Conservation (phyloP, 257 asterid genomes). For the Handroanthus guayacan region DNA sequence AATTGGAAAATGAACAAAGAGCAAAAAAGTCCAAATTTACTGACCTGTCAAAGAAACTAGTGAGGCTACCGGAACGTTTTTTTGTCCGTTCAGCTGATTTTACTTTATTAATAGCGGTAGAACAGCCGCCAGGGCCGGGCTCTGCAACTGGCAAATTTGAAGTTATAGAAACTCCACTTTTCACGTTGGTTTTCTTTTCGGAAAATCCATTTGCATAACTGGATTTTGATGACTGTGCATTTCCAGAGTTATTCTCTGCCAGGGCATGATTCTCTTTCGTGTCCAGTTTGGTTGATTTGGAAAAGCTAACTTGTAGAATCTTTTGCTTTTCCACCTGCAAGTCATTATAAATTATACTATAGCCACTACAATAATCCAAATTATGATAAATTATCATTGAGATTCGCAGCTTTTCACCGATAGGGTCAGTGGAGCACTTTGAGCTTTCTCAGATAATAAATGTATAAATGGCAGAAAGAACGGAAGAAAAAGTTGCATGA, state of each 20-base stretch:
- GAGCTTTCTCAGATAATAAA: constrained; percentile 6
- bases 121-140: constrained; percentile 32
- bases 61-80: constrained; percentile 54
- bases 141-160: constrained; percentile 43
- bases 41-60: constrained; percentile 69
- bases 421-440: constrained; percentile 4
- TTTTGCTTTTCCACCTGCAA: constrained; percentile 87
- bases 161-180: constrained; percentile 40
- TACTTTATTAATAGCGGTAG: constrained; percentile 44
- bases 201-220: constrained; percentile 40
- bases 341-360: constrained; percentile 21
- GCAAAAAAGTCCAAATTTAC: constrained; percentile 38
- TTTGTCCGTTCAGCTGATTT: constrained; percentile 56
- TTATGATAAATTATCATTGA: neutral
- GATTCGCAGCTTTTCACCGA: neutral
- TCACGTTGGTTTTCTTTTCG: constrained; percentile 44
- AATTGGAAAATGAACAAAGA: constrained; percentile 23
- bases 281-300: constrained; percentile 45
- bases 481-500: neutral
- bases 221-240: constrained; percentile 46
- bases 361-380: constrained; percentile 15
- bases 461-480: neutral
- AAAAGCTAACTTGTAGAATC: constrained; percentile 68
- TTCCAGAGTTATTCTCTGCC: constrained; percentile 45
- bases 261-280: constrained; percentile 46